These are phyloP conservation scores for Annulohypoxylon maeteangense DNA, from an alignment of 495 filamentous ascomycete species.

Conservation along the genomic window DNA sequence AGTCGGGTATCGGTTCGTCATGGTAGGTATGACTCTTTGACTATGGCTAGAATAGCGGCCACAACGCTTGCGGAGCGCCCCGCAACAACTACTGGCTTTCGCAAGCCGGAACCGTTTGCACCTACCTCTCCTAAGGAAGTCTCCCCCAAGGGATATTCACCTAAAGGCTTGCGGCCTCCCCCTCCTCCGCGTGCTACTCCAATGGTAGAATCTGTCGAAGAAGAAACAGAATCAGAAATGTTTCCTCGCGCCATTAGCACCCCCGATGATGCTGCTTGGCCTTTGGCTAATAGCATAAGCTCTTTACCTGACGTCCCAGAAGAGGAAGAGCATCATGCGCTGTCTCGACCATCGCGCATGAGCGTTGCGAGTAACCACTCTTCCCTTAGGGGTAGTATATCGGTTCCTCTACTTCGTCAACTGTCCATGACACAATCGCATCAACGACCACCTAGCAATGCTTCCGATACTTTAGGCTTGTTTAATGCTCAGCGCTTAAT, in stretches of 20 bases:
- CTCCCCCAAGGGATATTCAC: background rate
- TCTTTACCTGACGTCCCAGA: constrained; percentile 77
- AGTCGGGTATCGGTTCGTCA: constrained; percentile 59
- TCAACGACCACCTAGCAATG: constrained; percentile 55
- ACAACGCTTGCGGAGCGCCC: constrained; percentile 50
- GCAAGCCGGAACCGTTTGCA: constrained; percentile 54
- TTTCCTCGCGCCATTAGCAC: constrained; percentile 58
- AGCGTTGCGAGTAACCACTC: constrained; percentile 55
- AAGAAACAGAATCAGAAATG: constrained; percentile 38
- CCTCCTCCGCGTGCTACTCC: constrained; percentile 44
- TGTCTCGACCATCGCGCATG: constrained; percentile 46
- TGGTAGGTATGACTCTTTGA: constrained; percentile 54
- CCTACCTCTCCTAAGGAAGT: constrained; percentile 35
- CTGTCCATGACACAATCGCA: constrained; percentile 46
- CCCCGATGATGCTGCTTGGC: constrained; percentile 60
- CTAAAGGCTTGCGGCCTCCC: constrained; percentile 35
- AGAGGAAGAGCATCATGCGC: constrained; percentile 68
- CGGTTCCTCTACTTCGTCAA: constrained; percentile 58
- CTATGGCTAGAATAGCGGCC: constrained; percentile 13
- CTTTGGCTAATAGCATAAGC: constrained; percentile 58
- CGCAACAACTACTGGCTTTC: constrained; percentile 53
- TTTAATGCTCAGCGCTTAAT: constrained; percentile 50
- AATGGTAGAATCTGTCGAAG: constrained; percentile 45
- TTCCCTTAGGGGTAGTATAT: constrained; percentile 59
- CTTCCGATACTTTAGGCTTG: constrained; percentile 58